These are phyloP conservation scores for Claviceps sp. DNA, from an alignment of 2,329 filamentous ascomycete genomes.

Conservation along the genomic window DNA sequence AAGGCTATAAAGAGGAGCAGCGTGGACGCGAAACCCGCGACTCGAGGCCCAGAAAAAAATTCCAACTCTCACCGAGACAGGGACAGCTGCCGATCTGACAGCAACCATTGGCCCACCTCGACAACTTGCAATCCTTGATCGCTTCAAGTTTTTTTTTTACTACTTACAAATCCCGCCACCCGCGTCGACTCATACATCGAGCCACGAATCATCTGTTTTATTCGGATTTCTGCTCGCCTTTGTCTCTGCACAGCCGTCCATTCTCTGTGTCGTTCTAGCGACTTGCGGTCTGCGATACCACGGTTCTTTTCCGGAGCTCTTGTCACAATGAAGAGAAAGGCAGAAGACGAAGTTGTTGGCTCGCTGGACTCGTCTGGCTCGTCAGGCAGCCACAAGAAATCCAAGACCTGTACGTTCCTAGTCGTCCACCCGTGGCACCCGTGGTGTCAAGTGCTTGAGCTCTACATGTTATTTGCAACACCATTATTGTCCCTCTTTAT, in stretches of 20 bases:
- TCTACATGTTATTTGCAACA: no score
- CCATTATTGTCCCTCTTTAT: no score
- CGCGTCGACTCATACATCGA: not conserved
- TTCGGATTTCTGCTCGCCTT: no score
- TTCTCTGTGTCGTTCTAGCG: no score
- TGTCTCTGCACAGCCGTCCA: no score
- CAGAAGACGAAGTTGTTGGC: slow-evolving; percentile 29
- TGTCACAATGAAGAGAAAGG: slow-evolving; percentile 46
- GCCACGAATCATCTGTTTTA: not conserved
- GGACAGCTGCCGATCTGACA: no score
- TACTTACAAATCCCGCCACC: not conserved
- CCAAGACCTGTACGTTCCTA: slow-evolving; percentile 30
- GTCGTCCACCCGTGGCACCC: not conserved
- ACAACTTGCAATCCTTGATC: not conserved
- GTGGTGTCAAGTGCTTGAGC: not conserved
- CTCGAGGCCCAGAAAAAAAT: no score
- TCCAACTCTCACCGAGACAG: no score
- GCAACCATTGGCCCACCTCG: no score
- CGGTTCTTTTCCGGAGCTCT: not conserved
- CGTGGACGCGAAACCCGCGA: no score
- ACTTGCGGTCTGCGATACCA: no score
- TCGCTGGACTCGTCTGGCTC: slow-evolving; percentile 10
- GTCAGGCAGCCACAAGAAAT: slow-evolving; percentile 36
- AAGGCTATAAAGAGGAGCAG: no score
- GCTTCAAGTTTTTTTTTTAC: not conserved